Percentiles rank a stretch among this genome's conserved stretches.
These are phyloP conservation scores for Botrytis aclada DNA, from an alignment of 2,329 filamentous ascomycete genomes.

Conservation along the genomic window DNA sequence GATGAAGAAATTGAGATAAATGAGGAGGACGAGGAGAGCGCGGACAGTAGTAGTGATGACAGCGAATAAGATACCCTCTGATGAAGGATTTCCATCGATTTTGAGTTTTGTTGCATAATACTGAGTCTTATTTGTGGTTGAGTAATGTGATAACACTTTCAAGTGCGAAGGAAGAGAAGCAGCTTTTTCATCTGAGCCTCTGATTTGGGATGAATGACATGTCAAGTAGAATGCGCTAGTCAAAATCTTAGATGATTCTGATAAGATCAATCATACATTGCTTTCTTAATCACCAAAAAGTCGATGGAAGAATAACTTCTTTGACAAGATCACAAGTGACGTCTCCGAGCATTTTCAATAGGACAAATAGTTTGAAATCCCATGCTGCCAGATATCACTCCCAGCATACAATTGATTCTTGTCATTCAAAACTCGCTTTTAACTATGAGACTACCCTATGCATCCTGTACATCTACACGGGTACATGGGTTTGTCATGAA, in stretches of 20 bases:
- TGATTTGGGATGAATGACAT: neutral
- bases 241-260: neutral
- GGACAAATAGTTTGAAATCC: neutral
- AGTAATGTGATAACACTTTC: neutral
- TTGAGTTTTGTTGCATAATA: neutral
- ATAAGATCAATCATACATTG: neutral
- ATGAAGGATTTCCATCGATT: slow-evolving; percentile 9
- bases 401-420: neutral
- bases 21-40: slow-evolving; percentile 25
- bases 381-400: neutral
- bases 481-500: too few relatives aligned
- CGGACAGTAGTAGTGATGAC: slow-evolving; percentile 34
- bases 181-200: neutral
- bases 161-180: neutral
- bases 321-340: too few relatives aligned
- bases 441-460: neutral
- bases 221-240: neutral
- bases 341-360: neutral
- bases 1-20: slow-evolving; percentile 40
- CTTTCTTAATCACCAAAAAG: neutral
- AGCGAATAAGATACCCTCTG: slow-evolving; percentile 37
- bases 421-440: neutral
- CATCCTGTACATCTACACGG: neutral
- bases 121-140: neutral
- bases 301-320: neutral